phyloP scores from a whole-genome alignment of 805 yeast genomes.

The Candida silvicultrix region DNA sequence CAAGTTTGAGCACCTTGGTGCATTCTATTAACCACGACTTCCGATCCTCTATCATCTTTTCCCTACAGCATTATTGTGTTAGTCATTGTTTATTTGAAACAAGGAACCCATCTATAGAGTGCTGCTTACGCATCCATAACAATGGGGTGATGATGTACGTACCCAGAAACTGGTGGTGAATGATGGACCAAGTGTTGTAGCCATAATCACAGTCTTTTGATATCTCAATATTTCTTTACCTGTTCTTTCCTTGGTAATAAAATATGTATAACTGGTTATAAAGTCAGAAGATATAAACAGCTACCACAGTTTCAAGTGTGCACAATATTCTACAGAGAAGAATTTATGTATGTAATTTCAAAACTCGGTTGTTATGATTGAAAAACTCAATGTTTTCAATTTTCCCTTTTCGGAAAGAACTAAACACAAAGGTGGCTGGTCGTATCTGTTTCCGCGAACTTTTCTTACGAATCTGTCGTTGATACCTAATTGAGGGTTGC shows the following conservation, averaged over 20 bases:
- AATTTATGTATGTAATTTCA: not conserved
- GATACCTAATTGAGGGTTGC: not conserved
- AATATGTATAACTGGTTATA: too few species aligned
- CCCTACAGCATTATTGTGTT: slow-evolving; percentile 34
- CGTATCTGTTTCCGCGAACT: too few species aligned
- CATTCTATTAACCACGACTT: slow-evolving; percentile 47
- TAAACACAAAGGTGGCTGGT: not conserved
- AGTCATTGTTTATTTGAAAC: not conserved
- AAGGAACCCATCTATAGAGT: too few species aligned
- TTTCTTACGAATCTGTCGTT: too few species aligned
- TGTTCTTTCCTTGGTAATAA: too few species aligned
- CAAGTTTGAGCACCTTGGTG: slow-evolving; percentile 53
- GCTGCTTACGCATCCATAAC: slow-evolving; percentile 1
- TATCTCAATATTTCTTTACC: too few species aligned
- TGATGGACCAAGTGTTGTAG: slow-evolving; percentile 13
- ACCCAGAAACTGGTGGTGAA: slow-evolving; percentile 48
- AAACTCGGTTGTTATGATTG: too few species aligned
- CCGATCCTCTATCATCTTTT: slow-evolving; percentile 53
- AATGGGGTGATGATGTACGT: slow-evolving; percentile 6
- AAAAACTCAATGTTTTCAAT: not conserved
- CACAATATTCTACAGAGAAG: not conserved
- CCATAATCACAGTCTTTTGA: slow-evolving; percentile 1
- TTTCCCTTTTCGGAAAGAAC: not conserved
- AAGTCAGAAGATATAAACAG: not conserved
- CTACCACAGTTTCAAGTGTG: too few species aligned